Conservation (phyloP, 2,329 filamentous ascomycete genomes). For the Sphaerostilbella broomeana region DNA sequence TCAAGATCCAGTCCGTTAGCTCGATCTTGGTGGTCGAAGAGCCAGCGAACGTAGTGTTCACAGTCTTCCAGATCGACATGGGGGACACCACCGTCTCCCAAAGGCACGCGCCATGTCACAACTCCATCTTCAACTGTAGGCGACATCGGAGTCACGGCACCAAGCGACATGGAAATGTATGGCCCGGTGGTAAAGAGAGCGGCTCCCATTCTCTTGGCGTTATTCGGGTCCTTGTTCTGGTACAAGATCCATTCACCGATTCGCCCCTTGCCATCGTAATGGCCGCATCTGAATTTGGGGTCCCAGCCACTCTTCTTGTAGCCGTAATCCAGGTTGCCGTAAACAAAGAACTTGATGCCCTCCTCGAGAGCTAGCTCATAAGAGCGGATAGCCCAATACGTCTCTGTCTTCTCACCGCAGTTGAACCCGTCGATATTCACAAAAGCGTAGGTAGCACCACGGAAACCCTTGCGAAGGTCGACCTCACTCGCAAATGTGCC, state of each 20-base stretch:
- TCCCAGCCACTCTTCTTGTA: constrained; percentile 43
- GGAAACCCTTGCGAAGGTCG: constrained; percentile 37
- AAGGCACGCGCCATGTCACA: constrained; percentile 35
- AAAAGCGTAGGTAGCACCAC: constrained; percentile 42
- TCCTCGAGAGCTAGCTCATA: constrained; percentile 38
- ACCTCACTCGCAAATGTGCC: constrained; percentile 43
- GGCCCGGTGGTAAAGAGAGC: constrained; percentile 37
- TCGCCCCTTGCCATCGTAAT: constrained; percentile 43
- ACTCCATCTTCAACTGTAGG: constrained; percentile 34
- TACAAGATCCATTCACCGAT: constrained; percentile 37
- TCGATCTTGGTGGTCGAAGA: constrained; percentile 39
- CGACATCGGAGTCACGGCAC: constrained; percentile 31
- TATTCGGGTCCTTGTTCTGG: constrained; percentile 26
- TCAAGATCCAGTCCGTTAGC: constrained; percentile 40
- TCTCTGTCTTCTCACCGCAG: constrained; percentile 44
- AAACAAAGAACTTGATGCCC: constrained; percentile 37
- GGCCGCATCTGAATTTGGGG: constrained; percentile 37
- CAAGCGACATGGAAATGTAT: constrained; percentile 40
- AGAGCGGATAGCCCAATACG: constrained; percentile 39
- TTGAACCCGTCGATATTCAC: constrained; percentile 51
- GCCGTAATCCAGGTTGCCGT: constrained; percentile 43
- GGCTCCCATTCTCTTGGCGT: constrained; percentile 25
- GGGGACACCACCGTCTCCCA: constrained; percentile 34
- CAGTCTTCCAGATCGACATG: constrained; percentile 42
- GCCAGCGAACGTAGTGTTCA: constrained; percentile 39